Evolutionary conservation across 805 yeast species (phyloP).

Genomic region (Yarrowia yakushimensis): DNA sequence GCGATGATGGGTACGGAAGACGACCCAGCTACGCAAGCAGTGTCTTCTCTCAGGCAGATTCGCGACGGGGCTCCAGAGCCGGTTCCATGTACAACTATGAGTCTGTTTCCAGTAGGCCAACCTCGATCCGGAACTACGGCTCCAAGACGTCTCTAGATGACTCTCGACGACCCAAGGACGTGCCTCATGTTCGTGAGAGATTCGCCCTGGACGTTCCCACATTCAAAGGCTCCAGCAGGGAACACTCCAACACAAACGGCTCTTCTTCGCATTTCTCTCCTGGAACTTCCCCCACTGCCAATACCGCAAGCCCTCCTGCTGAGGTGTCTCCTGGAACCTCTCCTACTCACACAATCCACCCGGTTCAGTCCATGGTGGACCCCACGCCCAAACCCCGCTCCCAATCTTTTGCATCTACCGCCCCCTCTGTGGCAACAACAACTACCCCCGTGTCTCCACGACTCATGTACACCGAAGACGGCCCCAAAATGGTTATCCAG

Average conservation of each 20-base stretch:
- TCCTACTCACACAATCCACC: background rate
- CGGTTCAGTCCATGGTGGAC: background rate
- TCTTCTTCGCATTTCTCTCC: constrained; percentile 2
- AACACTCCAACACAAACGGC: background rate
- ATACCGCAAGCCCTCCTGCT: background rate
- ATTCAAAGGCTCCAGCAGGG: background rate
- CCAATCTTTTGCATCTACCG: constrained; percentile 10
- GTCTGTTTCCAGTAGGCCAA: background rate
- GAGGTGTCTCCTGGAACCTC: background rate
- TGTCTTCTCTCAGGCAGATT: constrained; percentile 20
- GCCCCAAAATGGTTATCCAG: constrained; percentile 39
- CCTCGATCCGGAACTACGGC: background rate
- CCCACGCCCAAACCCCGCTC: background rate
- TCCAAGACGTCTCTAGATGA: background rate
- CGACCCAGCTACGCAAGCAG: constrained; percentile 21
- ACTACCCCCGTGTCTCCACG: constrained; percentile 9
- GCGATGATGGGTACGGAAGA: constrained; percentile 17
- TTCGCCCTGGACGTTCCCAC: background rate
- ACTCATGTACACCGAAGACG: constrained; percentile 24
- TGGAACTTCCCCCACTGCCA: constrained; percentile 1
- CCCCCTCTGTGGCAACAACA: background rate
- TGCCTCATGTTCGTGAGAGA: background rate
- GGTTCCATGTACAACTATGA: constrained; percentile 6
- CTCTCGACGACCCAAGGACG: background rate
- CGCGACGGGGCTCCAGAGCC: background rate